Conservation (phyloP, 2,329 filamentous ascomycete species). For the Aspergillus unguis region DNA sequence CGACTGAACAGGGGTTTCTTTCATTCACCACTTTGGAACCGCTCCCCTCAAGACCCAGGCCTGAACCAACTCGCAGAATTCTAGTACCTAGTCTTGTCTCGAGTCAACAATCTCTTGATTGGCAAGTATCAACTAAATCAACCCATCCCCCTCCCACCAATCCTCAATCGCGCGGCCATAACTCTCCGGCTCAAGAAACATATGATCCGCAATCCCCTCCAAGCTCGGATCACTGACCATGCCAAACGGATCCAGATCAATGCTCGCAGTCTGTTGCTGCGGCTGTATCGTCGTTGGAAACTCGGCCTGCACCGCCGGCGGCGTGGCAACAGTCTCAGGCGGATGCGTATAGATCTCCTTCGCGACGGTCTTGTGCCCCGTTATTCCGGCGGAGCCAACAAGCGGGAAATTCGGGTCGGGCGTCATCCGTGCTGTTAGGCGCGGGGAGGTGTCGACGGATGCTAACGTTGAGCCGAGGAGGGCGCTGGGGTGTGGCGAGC, state of each 20-base stretch:
- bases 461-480: conserved; percentile 10
- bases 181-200: conserved; percentile 12
- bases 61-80: too few relatives aligned
- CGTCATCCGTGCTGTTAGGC: conserved; percentile 8
- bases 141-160: conserved; percentile 10
- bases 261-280: background rate
- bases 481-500: conserved; percentile 8
- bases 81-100: too few relatives aligned
- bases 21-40: too few relatives aligned
- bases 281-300: background rate
- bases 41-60: too few relatives aligned
- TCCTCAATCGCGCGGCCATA: conserved; percentile 11
- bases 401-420: conserved; percentile 34
- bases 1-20: too few relatives aligned
- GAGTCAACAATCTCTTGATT: too few relatives aligned
- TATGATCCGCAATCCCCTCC: conserved; percentile 9
- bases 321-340: conserved; percentile 23
- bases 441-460: conserved; percentile 16
- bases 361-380: conserved; percentile 38
- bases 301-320: conserved; percentile 2
- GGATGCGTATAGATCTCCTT: conserved; percentile 35
- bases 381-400: conserved; percentile 40
- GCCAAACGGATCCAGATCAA: conserved; percentile 10
- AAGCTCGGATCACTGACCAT: conserved; percentile 7
- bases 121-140: background rate